Evolutionary conservation across 768 basidiomycete species (phyloP).

Genomic region (Suillus subluteus): DNA sequence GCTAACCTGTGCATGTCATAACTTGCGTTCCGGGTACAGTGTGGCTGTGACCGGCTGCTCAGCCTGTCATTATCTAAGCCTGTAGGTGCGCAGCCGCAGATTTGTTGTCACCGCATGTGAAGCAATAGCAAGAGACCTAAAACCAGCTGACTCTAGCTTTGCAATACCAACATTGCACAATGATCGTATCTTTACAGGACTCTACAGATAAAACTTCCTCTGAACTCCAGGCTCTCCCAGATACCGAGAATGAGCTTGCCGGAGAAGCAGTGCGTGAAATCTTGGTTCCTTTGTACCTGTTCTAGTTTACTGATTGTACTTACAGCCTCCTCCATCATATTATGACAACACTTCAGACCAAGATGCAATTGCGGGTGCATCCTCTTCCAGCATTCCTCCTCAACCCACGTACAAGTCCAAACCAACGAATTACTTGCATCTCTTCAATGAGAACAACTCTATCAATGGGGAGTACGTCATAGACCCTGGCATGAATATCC

Average conservation of each 20-base stretch:
- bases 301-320: neutral
- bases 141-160: neutral
- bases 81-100: neutral
- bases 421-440: slow-evolving; percentile 29
- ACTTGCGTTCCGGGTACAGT: neutral
- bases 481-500: slow-evolving; percentile 46
- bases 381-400: neutral
- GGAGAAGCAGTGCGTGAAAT: neutral
- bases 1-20: neutral
- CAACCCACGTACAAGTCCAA: slow-evolving; percentile 27
- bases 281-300: neutral
- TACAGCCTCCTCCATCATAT: slow-evolving; percentile 32
- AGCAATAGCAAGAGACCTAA: neutral
- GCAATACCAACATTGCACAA: neutral
- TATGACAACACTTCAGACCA: neutral
- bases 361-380: neutral
- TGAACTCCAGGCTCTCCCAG: neutral
- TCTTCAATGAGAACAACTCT: slow-evolving; percentile 13
- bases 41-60: too few relatives aligned
- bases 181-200: neutral
- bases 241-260: neutral
- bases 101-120: neutral
- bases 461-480: slow-evolving; percentile 42
- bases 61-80: neutral
- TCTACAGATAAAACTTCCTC: neutral